Evolutionary conservation across 345 rosid genomes (phyloP), one percentile per base, ranked within the genome.

Genomic region (Geranium rotundifolium): DNA sequence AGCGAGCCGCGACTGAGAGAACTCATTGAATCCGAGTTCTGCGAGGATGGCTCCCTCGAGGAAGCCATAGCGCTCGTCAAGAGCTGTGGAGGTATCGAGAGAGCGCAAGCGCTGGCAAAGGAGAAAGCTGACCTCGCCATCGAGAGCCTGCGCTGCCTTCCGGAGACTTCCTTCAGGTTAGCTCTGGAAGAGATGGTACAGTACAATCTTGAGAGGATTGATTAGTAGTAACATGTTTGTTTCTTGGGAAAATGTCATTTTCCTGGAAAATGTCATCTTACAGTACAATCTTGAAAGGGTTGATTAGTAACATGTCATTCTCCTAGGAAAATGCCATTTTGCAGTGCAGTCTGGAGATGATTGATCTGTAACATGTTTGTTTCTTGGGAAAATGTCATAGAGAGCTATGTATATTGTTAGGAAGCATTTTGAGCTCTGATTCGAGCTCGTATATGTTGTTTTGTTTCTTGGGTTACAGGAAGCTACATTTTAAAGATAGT

Each of bases 121-220:
- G 84, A 84, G 80, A 93, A 84, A 80, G 99, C 92, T n/a, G 82
- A 80, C 56, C 64, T 75, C 9, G 97, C 99, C 8, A 74, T 90
- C 57, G 77, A 77, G 81, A 90, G 69, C 72, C 83, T 93, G 5
- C 75, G 60, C 17, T 77, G 84, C 69, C 97, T 93, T 71, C 95
- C 90, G 29, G 80, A 61, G 19, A 73, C 82, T 52, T 63, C 79
- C 19, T 88, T 73, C 56, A 80, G 84, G 49, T 68, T 76, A 17
- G 88, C 89, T 61, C 87, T 93, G 1, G 85, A 88, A 75, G 85
- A 84, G 63, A 84, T 93, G 92, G 96, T 90, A 52, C 62, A 80
- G 80, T 93, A 77, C 71, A 93, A 93, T 79, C 97, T 93, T 8
- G 90, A 90, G 73, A 79, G 97, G 74, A 82, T 90, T 65, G 95